A percentile compares a stretch with the other conserved stretches of the same genome.
These are phyloP conservation scores for Aureobasidium sp. DNA, from an alignment of 2,329 filamentous ascomycete genomes.

Conservation along the genomic window DNA sequence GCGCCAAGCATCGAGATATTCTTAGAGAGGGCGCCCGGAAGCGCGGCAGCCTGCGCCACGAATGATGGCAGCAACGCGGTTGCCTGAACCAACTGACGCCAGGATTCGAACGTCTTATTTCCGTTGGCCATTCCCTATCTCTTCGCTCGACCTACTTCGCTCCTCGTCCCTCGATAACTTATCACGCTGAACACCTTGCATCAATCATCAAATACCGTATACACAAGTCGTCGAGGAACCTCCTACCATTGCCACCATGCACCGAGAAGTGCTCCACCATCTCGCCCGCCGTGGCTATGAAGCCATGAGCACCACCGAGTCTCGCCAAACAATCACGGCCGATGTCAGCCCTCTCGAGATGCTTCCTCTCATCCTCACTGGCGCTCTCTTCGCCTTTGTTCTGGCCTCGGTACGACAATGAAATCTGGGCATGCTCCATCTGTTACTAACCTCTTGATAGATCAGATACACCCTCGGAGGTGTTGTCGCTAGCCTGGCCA, in stretches of 20 bases:
- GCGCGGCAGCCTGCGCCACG: not conserved
- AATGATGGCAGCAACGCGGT: not conserved
- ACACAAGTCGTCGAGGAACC: not conserved
- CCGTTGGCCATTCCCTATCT: not conserved
- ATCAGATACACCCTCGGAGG: conserved; percentile 49
- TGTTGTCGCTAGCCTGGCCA: conserved; percentile 53
- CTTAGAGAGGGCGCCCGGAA: not conserved
- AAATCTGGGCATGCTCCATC: not conserved
- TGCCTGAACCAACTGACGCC: conserved; percentile 4
- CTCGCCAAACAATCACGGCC: conserved; percentile 16
- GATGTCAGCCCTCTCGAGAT: conserved; percentile 20
- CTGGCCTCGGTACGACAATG: conserved; percentile 29
- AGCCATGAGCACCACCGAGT: conserved; percentile 15
- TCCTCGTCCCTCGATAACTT: not conserved
- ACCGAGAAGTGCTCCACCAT: conserved; percentile 23
- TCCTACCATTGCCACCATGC: conserved; percentile 13
- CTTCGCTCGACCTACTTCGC: not conserved
- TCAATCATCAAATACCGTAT: not conserved
- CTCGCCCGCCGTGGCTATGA: conserved; percentile 25
- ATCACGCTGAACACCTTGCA: not conserved
- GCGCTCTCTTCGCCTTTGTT: conserved; percentile 32
- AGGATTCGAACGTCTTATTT: not conserved
- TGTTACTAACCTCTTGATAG: conserved; percentile 16
- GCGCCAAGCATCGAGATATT: not conserved
- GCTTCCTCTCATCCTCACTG: conserved; percentile 26